Conservation (phyloP, 306 rosid genomes). For the Dicorynia guianensis region DNA sequence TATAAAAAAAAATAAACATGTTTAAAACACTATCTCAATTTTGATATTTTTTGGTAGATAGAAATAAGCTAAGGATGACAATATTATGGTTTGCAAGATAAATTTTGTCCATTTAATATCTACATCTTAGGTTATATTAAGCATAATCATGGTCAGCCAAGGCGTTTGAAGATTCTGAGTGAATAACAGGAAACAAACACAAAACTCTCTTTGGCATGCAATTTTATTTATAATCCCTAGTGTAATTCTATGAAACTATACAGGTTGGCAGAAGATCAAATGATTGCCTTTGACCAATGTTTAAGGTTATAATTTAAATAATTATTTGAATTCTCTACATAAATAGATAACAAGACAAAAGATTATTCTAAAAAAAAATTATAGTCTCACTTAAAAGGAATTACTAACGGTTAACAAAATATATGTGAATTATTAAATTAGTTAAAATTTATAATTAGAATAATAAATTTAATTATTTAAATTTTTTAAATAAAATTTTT, state of each 20-base stretch:
- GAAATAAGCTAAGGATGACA: no score
- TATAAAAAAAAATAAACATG: no score
- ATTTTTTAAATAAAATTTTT: no score
- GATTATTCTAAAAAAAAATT: background rate
- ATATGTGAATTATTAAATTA: no score
- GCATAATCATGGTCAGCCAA: slow-evolving; percentile 15
- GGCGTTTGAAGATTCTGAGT: slow-evolving; percentile 27
- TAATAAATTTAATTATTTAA: no score
- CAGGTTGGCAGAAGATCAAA: slow-evolving; percentile 1
- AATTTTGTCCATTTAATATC: slow-evolving; percentile 24
- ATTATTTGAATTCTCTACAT: background rate
- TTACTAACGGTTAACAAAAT: no score
- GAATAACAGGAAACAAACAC: slow-evolving; percentile 12
- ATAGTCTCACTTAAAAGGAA: no score
- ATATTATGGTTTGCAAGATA: slow-evolving; percentile 9
- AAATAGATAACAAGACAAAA: slow-evolving; percentile 20
- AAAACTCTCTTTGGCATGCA: background rate
- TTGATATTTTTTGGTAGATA: no score
- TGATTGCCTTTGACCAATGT: slow-evolving; percentile 1
- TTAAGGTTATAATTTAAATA: slow-evolving; percentile 6
- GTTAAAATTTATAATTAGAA: no score
- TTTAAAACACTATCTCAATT: no score
- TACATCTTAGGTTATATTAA: background rate
- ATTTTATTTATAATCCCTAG: slow-evolving; percentile 16
- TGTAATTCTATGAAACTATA: background rate